phyloP scores from a whole-genome alignment of 164 flowering plant species.

The Platanus orientalis region DNA sequence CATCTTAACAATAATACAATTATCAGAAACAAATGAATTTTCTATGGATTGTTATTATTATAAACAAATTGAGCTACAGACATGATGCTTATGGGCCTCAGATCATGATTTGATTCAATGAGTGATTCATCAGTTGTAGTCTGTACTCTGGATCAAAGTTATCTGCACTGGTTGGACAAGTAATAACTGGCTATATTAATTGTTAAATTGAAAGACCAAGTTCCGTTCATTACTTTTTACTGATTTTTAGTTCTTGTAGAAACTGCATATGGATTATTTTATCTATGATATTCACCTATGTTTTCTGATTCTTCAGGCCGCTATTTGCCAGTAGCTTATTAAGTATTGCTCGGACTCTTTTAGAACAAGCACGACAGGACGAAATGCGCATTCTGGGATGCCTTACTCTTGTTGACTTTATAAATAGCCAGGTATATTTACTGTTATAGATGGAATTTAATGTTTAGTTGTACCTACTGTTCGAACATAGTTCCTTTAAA shows the following conservation, averaged over 20 bases:
- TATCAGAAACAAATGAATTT: too few relatives aligned
- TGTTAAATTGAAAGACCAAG: background rate
- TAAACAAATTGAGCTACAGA: too few relatives aligned
- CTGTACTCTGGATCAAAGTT: too few relatives aligned
- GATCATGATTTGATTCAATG: too few relatives aligned
- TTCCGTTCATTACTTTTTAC: background rate
- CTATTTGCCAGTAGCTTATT: slow-evolving; percentile 74
- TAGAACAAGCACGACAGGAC: slow-evolving; percentile 69
- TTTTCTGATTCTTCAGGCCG: slow-evolving; percentile 54
- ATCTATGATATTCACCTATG: slow-evolving; percentile 16
- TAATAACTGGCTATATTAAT: too few relatives aligned
- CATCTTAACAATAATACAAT: too few relatives aligned
- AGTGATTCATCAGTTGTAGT: too few relatives aligned
- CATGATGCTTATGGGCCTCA: too few relatives aligned
- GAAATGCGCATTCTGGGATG: slow-evolving; percentile 74
- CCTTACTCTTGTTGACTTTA: slow-evolving; percentile 65
- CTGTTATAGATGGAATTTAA: background rate
- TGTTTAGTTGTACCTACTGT: background rate
- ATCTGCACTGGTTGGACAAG: too few relatives aligned
- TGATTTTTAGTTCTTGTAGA: background rate
- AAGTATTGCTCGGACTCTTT: slow-evolving; percentile 55
- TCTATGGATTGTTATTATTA: too few relatives aligned
- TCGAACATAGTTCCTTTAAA: background rate
- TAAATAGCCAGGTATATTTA: slow-evolving; percentile 65
- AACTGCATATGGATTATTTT: background rate